These are phyloP conservation scores for Xeromyces bisporus DNA, from an alignment of 495 filamentous ascomycete species.

Conservation along the genomic window DNA sequence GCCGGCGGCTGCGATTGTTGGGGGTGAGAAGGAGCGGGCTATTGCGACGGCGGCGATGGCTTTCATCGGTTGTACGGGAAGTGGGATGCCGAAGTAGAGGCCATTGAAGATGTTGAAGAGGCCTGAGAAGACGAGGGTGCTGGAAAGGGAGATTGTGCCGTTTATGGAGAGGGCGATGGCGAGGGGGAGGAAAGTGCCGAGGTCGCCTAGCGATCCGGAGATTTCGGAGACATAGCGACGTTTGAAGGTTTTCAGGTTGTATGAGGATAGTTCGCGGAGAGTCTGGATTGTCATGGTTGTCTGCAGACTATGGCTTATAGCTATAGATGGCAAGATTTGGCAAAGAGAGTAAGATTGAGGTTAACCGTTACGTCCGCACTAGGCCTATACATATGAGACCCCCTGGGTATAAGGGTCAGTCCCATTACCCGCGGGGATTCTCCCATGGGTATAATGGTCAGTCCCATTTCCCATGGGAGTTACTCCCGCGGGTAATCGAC, in stretches of 20 bases:
- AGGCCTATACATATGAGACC: too few relatives aligned
- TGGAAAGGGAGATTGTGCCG: slow-evolving; percentile 58
- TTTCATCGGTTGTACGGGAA: slow-evolving; percentile 84
- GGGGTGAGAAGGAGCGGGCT: slow-evolving; percentile 41
- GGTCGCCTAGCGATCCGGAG: slow-evolving; percentile 76
- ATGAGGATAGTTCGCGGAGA: slow-evolving; percentile 15
- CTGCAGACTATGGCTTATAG: background rate
- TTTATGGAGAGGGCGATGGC: slow-evolving; percentile 66
- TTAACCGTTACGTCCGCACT: too few relatives aligned
- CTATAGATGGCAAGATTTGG: too few relatives aligned
- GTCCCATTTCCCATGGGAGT: too few relatives aligned
- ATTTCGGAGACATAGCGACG: slow-evolving; percentile 57
- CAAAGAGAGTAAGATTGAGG: too few relatives aligned
- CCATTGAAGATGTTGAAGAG: slow-evolving; percentile 74
- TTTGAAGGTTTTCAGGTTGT: slow-evolving; percentile 33
- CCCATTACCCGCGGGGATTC: too few relatives aligned
- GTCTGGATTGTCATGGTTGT: slow-evolving; percentile 15
- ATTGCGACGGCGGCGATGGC: slow-evolving; percentile 83
- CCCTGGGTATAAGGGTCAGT: too few relatives aligned
- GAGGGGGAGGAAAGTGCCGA: slow-evolving; percentile 80
- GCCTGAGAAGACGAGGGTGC: slow-evolving; percentile 76
- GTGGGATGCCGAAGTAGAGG: slow-evolving; percentile 61
- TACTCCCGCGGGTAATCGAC: too few relatives aligned
- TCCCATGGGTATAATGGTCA: too few relatives aligned
- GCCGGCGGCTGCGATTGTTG: slow-evolving; percentile 62